A percentile compares a stretch with the other conserved stretches of the same genome.
Evolutionary conservation across 495 filamentous ascomycete species (phyloP).

Genomic region (Pyrenopolyporus hunteri): DNA sequence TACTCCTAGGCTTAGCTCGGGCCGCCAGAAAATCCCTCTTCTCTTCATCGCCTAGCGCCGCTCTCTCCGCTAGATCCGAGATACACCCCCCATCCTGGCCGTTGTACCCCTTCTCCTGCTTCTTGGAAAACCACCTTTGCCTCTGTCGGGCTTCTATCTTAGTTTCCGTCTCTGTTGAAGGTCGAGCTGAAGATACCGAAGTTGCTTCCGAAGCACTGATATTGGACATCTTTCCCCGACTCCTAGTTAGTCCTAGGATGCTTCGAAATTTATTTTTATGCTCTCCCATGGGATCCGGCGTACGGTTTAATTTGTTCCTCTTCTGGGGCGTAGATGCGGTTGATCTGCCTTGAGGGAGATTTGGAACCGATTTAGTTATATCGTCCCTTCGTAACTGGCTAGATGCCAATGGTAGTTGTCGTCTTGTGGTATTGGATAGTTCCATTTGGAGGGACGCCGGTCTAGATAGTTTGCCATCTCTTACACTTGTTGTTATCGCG

Average conservation of each 20-base stretch:
- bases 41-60: neutral
- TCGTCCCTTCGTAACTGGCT: conserved; percentile 3
- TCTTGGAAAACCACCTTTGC: conserved; percentile 20
- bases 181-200: conserved; percentile 2
- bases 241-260: conserved; percentile 3
- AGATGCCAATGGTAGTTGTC: neutral
- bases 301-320: neutral
- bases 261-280: conserved; percentile 10
- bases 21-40: neutral
- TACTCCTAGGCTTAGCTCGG: neutral
- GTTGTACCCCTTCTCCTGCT: neutral
- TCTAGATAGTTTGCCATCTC: neutral
- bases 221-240: neutral
- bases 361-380: conserved; percentile 8
- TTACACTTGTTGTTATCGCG: neutral
- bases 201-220: neutral
- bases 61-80: neutral
- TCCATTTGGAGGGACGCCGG: neutral
- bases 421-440: neutral
- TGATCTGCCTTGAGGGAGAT: conserved; percentile 1
- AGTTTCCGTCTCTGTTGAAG: neutral
- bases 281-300: conserved; percentile 1
- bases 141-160: neutral
- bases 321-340: neutral
- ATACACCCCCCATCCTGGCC: neutral